phyloP scores from a whole-genome alignment of 2,329 filamentous ascomycete genomes.

The Byssothecium circinans region DNA sequence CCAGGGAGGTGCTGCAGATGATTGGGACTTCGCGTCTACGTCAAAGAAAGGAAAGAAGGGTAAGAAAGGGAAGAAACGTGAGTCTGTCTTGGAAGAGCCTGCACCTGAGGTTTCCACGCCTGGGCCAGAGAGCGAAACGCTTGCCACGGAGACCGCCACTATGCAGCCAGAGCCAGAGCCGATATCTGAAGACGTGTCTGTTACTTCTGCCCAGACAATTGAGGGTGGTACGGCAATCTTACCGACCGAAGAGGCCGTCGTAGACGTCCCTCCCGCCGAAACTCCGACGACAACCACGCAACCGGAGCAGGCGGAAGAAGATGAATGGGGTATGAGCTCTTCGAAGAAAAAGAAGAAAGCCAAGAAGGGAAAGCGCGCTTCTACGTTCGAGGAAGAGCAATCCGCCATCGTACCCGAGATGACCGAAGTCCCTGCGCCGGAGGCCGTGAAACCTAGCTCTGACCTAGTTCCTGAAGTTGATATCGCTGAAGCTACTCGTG shows the following conservation, averaged over 20 bases:
- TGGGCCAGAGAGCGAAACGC: not conserved
- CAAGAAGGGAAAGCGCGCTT: conserved; percentile 26
- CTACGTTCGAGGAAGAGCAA: conserved; percentile 17
- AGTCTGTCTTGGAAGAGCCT: conserved; percentile 12
- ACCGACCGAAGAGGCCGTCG: not conserved
- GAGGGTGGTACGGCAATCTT: not conserved
- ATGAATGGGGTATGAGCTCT: conserved; percentile 6
- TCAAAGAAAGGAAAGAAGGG: conserved; percentile 20
- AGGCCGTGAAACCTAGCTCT: not conserved
- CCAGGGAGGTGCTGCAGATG: conserved; percentile 9
- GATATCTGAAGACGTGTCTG: conserved; percentile 6
- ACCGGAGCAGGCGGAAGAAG: conserved; percentile 5
- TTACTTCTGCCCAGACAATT: not conserved
- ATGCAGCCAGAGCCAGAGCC: not conserved
- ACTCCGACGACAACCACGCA: not conserved
- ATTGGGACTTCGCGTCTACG: conserved; percentile 1
- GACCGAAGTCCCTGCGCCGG: not conserved
- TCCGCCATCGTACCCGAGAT: conserved; percentile 3
- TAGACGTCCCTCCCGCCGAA: conserved; percentile 6
- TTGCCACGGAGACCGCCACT: not conserved
- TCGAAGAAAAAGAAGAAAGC: conserved; percentile 30
- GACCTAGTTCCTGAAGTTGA: not conserved
- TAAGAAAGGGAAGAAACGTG: conserved; percentile 20
- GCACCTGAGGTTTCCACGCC: conserved; percentile 5
- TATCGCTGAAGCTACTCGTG: not conserved